Evolutionary conservation across 2,329 filamentous ascomycete species (phyloP).

Genomic region (Phaeophleospora eucalypticola): DNA sequence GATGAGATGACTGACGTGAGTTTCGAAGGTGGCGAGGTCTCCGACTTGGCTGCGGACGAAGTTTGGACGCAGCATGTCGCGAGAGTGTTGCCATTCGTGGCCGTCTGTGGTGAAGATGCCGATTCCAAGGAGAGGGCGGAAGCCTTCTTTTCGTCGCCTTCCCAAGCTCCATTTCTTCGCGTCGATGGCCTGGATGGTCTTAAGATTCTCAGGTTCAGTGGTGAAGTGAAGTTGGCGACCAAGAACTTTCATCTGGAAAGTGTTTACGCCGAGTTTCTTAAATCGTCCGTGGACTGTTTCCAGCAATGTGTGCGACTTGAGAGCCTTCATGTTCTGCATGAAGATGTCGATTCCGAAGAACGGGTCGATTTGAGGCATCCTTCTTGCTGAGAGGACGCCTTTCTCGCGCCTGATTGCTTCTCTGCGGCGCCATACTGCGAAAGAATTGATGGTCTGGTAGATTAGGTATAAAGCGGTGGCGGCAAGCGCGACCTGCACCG

Average conservation of each 20-base stretch:
- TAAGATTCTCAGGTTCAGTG: conserved; percentile 47
- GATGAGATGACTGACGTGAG: conserved; percentile 56
- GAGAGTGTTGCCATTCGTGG: conserved; percentile 32
- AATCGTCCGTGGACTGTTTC: conserved; percentile 34
- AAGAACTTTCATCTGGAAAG: conserved; percentile 39
- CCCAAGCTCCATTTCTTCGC: conserved; percentile 47
- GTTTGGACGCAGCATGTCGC: conserved; percentile 51
- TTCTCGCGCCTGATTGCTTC: conserved; percentile 39
- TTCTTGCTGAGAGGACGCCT: conserved; percentile 46
- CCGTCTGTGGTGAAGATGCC: conserved; percentile 47
- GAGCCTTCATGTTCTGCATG: conserved; percentile 36
- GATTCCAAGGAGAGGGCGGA: conserved; percentile 41
- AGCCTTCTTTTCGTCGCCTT: conserved; percentile 30
- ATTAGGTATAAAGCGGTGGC: too few relatives aligned
- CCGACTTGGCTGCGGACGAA: conserved; percentile 52
- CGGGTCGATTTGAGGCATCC: conserved; percentile 51
- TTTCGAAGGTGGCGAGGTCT: conserved; percentile 56
- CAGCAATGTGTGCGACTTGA: conserved; percentile 37
- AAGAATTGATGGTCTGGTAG: conserved; percentile 34
- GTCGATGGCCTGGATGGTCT: conserved; percentile 42
- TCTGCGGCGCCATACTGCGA: conserved; percentile 36
- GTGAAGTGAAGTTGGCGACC: conserved; percentile 37
- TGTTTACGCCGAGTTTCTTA: conserved; percentile 25
- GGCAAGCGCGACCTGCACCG: too few relatives aligned
- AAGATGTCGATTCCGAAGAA: conserved; percentile 53